phyloP scores from a whole-genome alignment of 2,329 filamentous ascomycete genomes.

The Tolypocladium guangdongense region DNA sequence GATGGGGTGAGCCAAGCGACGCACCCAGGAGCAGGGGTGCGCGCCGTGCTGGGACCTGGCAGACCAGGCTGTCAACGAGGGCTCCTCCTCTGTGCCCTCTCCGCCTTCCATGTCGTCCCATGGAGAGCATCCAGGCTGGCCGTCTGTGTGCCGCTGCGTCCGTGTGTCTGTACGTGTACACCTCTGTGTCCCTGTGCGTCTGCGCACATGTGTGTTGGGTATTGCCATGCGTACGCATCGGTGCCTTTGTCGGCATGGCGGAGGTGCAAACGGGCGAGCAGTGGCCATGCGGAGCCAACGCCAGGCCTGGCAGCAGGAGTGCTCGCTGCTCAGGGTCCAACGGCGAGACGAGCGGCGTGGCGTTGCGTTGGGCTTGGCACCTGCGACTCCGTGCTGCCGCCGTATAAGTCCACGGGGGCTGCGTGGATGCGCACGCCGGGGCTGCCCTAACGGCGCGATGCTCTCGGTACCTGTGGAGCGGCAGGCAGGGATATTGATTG shows the following conservation, averaged over 20 bases:
- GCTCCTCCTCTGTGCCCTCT: not conserved
- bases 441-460: not conserved
- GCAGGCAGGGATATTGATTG: not conserved
- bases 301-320: not conserved
- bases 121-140: not conserved
- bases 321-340: not conserved
- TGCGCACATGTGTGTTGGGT: slow-evolving; percentile 5
- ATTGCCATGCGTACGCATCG: slow-evolving; percentile 1
- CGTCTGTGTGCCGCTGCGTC: slow-evolving; percentile 11
- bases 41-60: not conserved
- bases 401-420: too few relatives aligned
- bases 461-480: not conserved
- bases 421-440: not conserved
- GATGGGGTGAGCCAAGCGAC: not conserved
- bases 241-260: not conserved
- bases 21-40: not conserved
- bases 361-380: not conserved
- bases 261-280: not conserved
- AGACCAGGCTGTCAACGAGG: not conserved
- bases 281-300: not conserved
- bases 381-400: not conserved
- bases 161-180: slow-evolving; percentile 11
- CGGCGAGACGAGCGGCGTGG: not conserved
- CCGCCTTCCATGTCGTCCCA: not conserved
- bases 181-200: slow-evolving; percentile 2